phyloP scores from a whole-genome alignment of 2,329 filamentous ascomycete genomes.

The Aspergillus glaucus region DNA sequence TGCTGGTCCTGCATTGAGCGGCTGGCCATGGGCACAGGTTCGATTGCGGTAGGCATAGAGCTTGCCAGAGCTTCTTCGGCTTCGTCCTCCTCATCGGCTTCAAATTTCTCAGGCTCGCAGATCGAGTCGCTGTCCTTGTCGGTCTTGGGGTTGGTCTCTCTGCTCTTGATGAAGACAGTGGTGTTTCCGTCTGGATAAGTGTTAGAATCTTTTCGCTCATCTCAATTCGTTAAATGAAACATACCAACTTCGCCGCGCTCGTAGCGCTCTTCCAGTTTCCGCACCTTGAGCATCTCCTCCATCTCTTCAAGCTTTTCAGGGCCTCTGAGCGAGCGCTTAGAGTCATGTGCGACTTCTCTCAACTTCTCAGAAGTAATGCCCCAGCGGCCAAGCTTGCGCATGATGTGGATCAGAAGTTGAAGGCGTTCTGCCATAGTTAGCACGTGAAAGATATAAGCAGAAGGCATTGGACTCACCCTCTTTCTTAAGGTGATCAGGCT shows the following conservation, averaged over 20 bases:
- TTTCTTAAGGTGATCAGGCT: conserved; percentile 45
- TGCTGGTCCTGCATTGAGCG: conserved; percentile 11
- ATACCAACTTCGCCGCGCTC: conserved; percentile 37
- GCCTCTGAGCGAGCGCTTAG: conserved; percentile 32
- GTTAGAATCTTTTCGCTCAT: not conserved
- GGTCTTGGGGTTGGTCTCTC: conserved; percentile 27
- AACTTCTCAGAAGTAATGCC: conserved; percentile 34
- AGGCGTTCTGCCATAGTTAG: conserved; percentile 24
- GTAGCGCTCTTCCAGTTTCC: conserved; percentile 36
- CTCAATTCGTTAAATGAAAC: conserved; percentile 2
- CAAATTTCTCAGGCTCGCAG: conserved; percentile 16
- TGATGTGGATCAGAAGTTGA: conserved; percentile 35
- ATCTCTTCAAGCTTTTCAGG: conserved; percentile 31
- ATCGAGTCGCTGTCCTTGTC: conserved; percentile 26
- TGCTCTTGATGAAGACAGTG: conserved; percentile 33
- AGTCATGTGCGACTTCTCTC: conserved; percentile 35
- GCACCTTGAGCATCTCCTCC: conserved; percentile 36
- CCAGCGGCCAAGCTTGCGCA: conserved; percentile 31
- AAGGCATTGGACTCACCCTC: conserved; percentile 30
- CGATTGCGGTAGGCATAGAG: conserved; percentile 17
- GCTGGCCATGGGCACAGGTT: conserved; percentile 20
- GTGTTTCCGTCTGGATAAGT: conserved; percentile 22
- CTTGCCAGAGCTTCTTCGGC: conserved; percentile 22
- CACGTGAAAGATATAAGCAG: not conserved
- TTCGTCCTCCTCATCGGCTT: conserved; percentile 18